Base-by-base conservation (phyloP, 768 basidiomycete genomes). In the Naematelia aurantialba region DNA sequence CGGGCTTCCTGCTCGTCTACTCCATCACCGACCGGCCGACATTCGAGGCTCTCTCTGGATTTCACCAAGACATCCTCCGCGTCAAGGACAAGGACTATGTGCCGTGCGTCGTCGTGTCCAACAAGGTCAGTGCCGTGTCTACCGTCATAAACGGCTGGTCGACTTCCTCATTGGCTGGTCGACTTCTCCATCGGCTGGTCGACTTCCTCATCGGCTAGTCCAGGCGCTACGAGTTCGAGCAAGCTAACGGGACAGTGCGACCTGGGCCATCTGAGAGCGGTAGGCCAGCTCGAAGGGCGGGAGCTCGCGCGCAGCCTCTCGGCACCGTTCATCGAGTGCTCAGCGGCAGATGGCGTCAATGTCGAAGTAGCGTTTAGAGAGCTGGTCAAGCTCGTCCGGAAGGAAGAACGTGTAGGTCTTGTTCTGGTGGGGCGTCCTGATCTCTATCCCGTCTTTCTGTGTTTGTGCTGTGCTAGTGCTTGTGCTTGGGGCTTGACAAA, bases 1-100 rank as follows among this genome's bases (percentile, higher is more conserved):
- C 79, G 44, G 81, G 81, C 0, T 82, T 82, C 74, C 70, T 82
- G 17, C 73, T 82, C 22, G 81, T 82, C 29, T 82, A 81, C 67
- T 77, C 76, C 45, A 81, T 82, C 62, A 81, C 80, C 30, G 79
- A 78, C 42, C 67, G 79, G 50, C 78, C 76, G 62, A 80, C 79
- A 19, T 81, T 80, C 63, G 80, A 81, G 48, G 79, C 81, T 53
- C 71, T 81, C 56, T 65, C 67, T 2, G 66, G 72, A 19, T 79
- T 81, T 61, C 79, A 81, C 60, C 74, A 79, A 50, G 79, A 80
- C 61, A 81, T 82, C 58, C 72, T 81, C 31, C 51, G 73, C 12
- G 78, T 79, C 21, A 80, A 81, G 65, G 81, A 82, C 65, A 72
- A 73, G 62, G 76, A 79, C 54, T 72, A 67, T 52, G 79, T 82